These are phyloP conservation scores for Phytophthora sojae DNA, from an alignment of 352 stramenopile species.

Conservation along the genomic window DNA sequence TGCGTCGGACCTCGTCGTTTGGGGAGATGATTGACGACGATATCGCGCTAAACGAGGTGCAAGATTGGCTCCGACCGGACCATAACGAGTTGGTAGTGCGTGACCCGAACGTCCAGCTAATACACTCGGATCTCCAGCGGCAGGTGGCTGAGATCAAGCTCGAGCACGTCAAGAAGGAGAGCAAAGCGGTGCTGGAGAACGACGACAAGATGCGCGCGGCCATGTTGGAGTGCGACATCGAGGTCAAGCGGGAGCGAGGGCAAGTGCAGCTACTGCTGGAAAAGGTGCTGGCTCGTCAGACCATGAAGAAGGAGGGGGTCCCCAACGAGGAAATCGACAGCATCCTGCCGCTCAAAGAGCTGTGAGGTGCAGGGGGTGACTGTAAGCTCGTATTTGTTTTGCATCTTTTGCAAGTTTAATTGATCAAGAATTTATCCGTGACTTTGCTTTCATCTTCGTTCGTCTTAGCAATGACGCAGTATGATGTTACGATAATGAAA, in stretches of 20 bases:
- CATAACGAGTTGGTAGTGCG: slow-evolving; percentile 4
- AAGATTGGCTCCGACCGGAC: slow-evolving; percentile 7
- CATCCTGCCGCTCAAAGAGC: slow-evolving; percentile 13
- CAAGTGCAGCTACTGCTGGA: slow-evolving; percentile 18
- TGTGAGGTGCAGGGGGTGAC: background rate
- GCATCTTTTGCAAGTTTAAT: too few species aligned
- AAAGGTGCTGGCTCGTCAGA: slow-evolving; percentile 12
- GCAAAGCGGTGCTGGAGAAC: slow-evolving; percentile 9
- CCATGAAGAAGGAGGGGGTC: slow-evolving; percentile 15
- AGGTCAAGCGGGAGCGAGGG: slow-evolving; percentile 9
- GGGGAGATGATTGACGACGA: background rate
- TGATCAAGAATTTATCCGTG: too few species aligned
- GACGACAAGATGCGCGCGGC: slow-evolving; percentile 8
- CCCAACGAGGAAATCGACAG: slow-evolving; percentile 11
- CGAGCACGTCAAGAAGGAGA: slow-evolving; percentile 18
- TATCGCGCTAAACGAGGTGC: slow-evolving; percentile 1
- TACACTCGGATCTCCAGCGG: slow-evolving; percentile 2
- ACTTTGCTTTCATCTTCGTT: too few species aligned
- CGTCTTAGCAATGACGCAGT: too few species aligned
- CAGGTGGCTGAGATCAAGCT: slow-evolving; percentile 12
- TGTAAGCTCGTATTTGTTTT: background rate
- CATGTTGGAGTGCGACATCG: slow-evolving; percentile 14
- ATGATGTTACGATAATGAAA: too few species aligned
- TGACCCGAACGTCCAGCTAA: background rate
- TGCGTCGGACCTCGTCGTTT: slow-evolving; percentile 10